Conservation (phyloP, 2,329 filamentous ascomycete genomes). For the Stromatinia cepivora region DNA sequence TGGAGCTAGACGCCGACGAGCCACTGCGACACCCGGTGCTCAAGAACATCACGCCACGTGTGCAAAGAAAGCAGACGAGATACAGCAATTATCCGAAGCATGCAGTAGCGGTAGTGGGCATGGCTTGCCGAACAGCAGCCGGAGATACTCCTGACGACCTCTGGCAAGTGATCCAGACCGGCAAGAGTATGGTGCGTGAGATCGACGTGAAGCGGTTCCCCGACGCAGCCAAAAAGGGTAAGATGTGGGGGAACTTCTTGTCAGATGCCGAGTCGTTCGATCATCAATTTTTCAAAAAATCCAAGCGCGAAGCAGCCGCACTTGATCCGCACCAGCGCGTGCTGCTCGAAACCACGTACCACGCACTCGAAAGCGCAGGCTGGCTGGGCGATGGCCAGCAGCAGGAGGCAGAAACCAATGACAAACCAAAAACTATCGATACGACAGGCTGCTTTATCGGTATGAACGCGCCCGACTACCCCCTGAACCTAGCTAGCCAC, state of each 20-base stretch:
- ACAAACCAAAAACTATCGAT: not conserved
- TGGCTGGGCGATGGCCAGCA: not conserved
- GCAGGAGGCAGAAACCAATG: not conserved
- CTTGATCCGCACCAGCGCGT: slow-evolving; percentile 32
- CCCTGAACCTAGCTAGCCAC: slow-evolving; percentile 20
- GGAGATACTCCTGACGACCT: slow-evolving; percentile 54
- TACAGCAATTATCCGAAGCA: not conserved
- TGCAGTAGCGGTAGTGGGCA: slow-evolving; percentile 42
- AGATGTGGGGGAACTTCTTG: slow-evolving; percentile 24
- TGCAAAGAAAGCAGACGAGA: not conserved
- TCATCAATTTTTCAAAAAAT: slow-evolving; percentile 28
- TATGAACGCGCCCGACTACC: slow-evolving; percentile 18
- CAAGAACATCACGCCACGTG: slow-evolving; percentile 2
- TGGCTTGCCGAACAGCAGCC: slow-evolving; percentile 41
- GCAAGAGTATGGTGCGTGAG: slow-evolving; percentile 65
- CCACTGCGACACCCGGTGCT: not conserved
- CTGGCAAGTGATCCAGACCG: slow-evolving; percentile 72
- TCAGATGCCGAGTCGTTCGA: slow-evolving; percentile 25
- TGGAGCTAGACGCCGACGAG: not conserved
- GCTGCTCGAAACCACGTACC: slow-evolving; percentile 22
- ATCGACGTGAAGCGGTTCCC: slow-evolving; percentile 68
- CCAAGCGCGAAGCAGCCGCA: slow-evolving; percentile 18
- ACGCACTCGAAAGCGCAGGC: slow-evolving; percentile 25
- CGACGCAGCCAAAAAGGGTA: slow-evolving; percentile 46
- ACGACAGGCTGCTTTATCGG: slow-evolving; percentile 27